Conservation (phyloP, 495 filamentous ascomycete genomes). For the Aspergillus wentii region DNA sequence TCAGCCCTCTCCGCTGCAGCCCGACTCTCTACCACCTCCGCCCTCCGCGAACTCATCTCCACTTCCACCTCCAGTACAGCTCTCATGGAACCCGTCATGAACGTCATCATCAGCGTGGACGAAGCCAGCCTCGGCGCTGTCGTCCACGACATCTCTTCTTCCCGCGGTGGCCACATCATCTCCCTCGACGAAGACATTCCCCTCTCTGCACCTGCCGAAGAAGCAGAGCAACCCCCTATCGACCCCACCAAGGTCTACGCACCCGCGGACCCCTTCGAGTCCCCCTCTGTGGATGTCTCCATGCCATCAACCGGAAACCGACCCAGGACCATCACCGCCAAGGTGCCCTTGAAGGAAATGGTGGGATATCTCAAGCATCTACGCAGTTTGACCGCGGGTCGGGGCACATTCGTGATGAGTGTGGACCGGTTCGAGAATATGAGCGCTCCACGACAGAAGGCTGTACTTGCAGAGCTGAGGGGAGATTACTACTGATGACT, state of each 20-base stretch:
- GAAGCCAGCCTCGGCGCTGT: conserved; percentile 77
- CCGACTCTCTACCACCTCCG: conserved; percentile 61
- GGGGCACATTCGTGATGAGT: conserved; percentile 89
- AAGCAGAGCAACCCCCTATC: conserved; percentile 40
- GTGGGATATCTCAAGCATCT: conserved; percentile 91
- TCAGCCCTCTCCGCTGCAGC: conserved; percentile 77
- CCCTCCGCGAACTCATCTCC: conserved; percentile 51
- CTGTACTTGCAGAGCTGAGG: conserved; percentile 47
- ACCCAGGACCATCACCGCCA: conserved; percentile 66
- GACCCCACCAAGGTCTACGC: conserved; percentile 72
- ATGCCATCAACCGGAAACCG: conserved; percentile 20
- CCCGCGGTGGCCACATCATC: conserved; percentile 78
- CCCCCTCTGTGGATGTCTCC: conserved; percentile 20
- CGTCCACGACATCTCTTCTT: conserved; percentile 82
- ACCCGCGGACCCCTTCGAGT: conserved; percentile 78
- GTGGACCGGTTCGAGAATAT: conserved; percentile 89
- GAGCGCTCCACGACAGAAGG: conserved; percentile 57
- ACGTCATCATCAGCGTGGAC: conserved; percentile 75
- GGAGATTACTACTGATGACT: too few relatives aligned
- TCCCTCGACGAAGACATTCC: conserved; percentile 65
- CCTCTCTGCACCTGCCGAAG: conserved; percentile 4
- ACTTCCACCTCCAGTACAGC: conserved; percentile 43
- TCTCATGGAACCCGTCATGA: conserved; percentile 91
- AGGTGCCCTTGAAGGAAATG: conserved; percentile 94
- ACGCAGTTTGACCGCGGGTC: conserved; percentile 78